These are phyloP conservation scores for Delonix regia DNA, from an alignment of 306 rosid species.

Conservation along the genomic window DNA sequence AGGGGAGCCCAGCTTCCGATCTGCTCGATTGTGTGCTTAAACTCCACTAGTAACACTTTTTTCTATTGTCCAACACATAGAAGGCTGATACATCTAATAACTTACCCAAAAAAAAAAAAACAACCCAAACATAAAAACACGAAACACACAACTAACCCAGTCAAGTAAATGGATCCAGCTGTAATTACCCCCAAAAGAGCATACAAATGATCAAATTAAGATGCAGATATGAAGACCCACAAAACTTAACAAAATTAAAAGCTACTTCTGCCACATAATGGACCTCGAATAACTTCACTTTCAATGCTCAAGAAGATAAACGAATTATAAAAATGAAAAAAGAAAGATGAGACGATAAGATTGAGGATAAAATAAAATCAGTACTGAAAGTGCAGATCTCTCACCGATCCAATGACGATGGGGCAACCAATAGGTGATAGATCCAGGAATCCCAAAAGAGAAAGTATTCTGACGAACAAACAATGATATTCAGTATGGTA, in stretches of 20 bases:
- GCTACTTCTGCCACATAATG: conserved; percentile 4
- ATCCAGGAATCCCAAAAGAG: conserved; percentile 41
- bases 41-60: neutral
- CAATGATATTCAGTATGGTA: conserved; percentile 4
- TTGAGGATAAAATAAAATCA: conserved; percentile 16
- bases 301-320: neutral
- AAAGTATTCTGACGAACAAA: conserved; percentile 14
- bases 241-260: neutral
- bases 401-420: conserved; percentile 45
- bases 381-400: conserved; percentile 40
- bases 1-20: conserved; percentile 29
- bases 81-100: conserved; percentile 3
- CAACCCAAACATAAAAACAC: neutral
- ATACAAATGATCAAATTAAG: neutral
- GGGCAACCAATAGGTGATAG: conserved; percentile 32
- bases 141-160: neutral
- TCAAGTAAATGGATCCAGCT: conserved; percentile 13
- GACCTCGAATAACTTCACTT: conserved; percentile 9
- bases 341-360: neutral
- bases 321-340: neutral
- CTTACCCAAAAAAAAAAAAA: neutral
- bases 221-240: too few relatives aligned
- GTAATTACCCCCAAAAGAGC: conserved; percentile 10
- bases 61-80: neutral
- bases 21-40: conserved; percentile 21